A percentile compares a stretch with the other conserved stretches of the same genome.
phyloP scores from a whole-genome alignment of 306 rosid species.

The Chamaecrista fasciculata region DNA sequence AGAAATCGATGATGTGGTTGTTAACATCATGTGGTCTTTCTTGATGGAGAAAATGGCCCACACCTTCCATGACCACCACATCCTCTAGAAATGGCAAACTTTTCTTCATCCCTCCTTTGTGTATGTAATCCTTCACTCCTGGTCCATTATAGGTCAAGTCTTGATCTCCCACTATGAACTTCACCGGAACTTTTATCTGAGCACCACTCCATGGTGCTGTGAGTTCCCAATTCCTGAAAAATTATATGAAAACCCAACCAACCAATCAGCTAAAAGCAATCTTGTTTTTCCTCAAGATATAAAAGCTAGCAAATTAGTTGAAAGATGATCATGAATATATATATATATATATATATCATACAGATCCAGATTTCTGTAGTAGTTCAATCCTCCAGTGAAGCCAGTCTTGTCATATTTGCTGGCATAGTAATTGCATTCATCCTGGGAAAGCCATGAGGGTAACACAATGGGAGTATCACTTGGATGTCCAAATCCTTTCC shows the following conservation, averaged over 20 bases:
- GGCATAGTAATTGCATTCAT: conserved; percentile 62
- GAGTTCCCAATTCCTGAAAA: conserved; percentile 79
- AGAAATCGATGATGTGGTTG: conserved; percentile 59
- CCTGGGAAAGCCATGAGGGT: conserved; percentile 70
- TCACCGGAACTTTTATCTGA: conserved; percentile 60
- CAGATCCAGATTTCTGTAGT: conserved; percentile 70
- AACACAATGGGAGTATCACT: conserved; percentile 44
- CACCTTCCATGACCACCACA: conserved; percentile 66
- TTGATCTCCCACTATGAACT: conserved; percentile 74
- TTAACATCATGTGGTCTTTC: conserved; percentile 62
- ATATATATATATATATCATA: too few relatives aligned
- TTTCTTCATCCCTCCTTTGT: conserved; percentile 73
- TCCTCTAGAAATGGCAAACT: conserved; percentile 69
- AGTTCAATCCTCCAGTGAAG: conserved; percentile 65
- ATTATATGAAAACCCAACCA: not conserved
- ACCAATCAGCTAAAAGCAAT: too few relatives aligned
- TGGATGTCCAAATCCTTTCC: conserved; percentile 48
- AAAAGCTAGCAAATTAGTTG: too few relatives aligned
- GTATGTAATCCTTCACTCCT: conserved; percentile 63
- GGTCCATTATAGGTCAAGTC: conserved; percentile 60
- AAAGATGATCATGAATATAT: too few relatives aligned
- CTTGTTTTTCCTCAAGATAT: too few relatives aligned
- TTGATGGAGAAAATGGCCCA: conserved; percentile 65
- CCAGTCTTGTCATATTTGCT: conserved; percentile 58
- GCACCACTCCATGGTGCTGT: conserved; percentile 68